Base-by-base conservation (phyloP, 768 basidiomycete genomes). In the Sporobolomyces roseus region DNA sequence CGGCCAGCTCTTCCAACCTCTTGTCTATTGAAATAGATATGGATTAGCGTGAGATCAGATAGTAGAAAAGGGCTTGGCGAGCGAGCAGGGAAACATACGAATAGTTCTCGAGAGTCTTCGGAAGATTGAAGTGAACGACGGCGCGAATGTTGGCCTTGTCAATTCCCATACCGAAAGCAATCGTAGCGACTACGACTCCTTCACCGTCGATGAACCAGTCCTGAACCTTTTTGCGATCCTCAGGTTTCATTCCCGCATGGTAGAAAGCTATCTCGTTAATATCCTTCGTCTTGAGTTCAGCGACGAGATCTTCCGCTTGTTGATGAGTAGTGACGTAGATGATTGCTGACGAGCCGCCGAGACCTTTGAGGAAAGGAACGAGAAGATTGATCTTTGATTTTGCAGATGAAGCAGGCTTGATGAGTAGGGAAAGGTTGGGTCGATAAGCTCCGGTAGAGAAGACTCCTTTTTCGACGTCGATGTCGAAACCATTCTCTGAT, bases 1-100 rank as follows among this genome's bases (percentile, higher is more conserved):
- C 94, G 84, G 1, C 94, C 94, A n/a, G 93, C 96, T 64, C 94
- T 85, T 6, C 94, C 94, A 0, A 94, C 96, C 80, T 99, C 96
- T 80, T 98, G 93, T n/a, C n/a, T n/a, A n/a, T n/a, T n/a, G n/a
- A n/a, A n/a, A n/a, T 75, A 55, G 64, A 30, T 32, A 27, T 25
- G n/a, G n/a, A n/a, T 16, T 12, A 53, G 54, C 25, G 52, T 63
- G 52, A n/a, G n/a, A n/a, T n/a, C n/a, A n/a, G n/a, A n/a, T n/a
- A n/a, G n/a, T n/a, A n/a, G n/a, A n/a, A n/a, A n/a, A n/a, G n/a
- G n/a, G n/a, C n/a, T n/a, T n/a, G n/a, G n/a, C n/a, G n/a, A n/a
- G n/a, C n/a, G n/a, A n/a, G n/a, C n/a, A n/a, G n/a, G n/a, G n/a
- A n/a, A 53, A 83, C 82, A 25, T 80, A 50, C 48, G 53, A 65